Percentiles rank a stretch among this genome's conserved stretches.
Evolutionary conservation across 192 early-diverging fungal species (phyloP).

Genomic region (Lunasporangiospora selenospora): DNA sequence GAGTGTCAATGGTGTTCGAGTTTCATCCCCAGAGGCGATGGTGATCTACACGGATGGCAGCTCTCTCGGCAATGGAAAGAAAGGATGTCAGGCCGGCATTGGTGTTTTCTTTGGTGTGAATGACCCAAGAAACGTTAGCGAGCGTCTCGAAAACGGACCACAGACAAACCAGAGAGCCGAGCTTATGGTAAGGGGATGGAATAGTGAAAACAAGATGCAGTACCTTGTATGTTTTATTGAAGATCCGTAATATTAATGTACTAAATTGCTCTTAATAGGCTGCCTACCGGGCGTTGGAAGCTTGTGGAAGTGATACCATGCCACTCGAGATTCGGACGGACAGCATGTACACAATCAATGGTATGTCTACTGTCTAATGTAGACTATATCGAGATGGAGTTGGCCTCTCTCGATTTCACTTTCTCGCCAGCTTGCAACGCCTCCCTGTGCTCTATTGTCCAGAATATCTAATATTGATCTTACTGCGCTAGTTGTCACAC

Average conservation of each 20-base stretch:
- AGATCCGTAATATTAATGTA: not conserved
- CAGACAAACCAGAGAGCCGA: slow-evolving; percentile 84
- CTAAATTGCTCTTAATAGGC: slow-evolving; percentile 45
- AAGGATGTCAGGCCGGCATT: slow-evolving; percentile 73
- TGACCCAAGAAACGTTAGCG: slow-evolving; percentile 74
- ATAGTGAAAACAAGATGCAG: too few relatives aligned
- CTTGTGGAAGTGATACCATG: slow-evolving; percentile 30
- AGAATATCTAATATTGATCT: not conserved
- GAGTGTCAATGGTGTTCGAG: slow-evolving; percentile 10
- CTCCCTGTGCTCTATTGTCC: not conserved
- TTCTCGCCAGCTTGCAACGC: too few relatives aligned
- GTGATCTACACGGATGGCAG: slow-evolving; percentile 87
- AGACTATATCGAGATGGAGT: too few relatives aligned
- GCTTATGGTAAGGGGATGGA: slow-evolving; percentile 51
- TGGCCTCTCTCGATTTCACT: too few relatives aligned
- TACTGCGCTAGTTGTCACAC: slow-evolving; percentile 54
- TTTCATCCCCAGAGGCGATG: slow-evolving; percentile 20
- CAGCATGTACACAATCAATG: slow-evolving; percentile 77
- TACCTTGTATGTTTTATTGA: too few relatives aligned
- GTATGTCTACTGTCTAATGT: slow-evolving; percentile 42
- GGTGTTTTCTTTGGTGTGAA: slow-evolving; percentile 83
- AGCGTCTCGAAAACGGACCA: slow-evolving; percentile 51
- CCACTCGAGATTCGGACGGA: slow-evolving; percentile 76
- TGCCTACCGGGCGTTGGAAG: slow-evolving; percentile 60
- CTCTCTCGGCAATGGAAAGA: slow-evolving; percentile 72